Evolutionary conservation across 1,284 basidiomycete species (phyloP).

Genomic region (Ceratobasidium sp.): DNA sequence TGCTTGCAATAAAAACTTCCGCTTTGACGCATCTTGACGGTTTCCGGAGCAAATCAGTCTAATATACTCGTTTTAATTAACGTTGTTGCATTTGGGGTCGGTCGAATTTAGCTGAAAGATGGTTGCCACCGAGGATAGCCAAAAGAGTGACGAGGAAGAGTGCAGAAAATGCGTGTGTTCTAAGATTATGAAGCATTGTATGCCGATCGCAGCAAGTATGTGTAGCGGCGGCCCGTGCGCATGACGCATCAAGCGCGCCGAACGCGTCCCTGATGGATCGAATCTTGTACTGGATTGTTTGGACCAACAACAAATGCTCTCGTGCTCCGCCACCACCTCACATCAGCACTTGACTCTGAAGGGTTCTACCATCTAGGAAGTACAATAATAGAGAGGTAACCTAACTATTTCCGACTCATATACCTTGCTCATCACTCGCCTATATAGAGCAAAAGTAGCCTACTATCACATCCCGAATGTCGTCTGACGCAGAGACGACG

Average conservation of each 20-base stretch:
- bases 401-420: not conserved
- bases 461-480: constrained; percentile 12
- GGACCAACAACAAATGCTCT: constrained; percentile 45
- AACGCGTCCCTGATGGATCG: constrained; percentile 45
- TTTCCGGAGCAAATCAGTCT: no score
- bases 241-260: constrained; percentile 19
- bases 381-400: constrained; percentile 9
- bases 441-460: constrained; percentile 2
- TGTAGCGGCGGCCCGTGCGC: constrained; percentile 12
- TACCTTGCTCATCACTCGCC: not conserved
- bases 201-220: no score
- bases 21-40: no score
- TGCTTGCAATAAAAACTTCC: no score
- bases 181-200: no score
- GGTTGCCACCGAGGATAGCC: no score
- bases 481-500: constrained; percentile 43
- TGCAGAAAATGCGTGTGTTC: no score
- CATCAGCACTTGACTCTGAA: constrained; percentile 1
- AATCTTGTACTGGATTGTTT: constrained; percentile 39
- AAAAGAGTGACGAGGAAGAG: no score
- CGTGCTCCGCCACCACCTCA: constrained; percentile 30
- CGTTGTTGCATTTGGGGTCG: no score
- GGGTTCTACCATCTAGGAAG: constrained; percentile 4
- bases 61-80: no score
- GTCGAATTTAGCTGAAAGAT: no score